Conservation (phyloP, 78 protist species). For the Dictyostelium purpureum region DNA sequence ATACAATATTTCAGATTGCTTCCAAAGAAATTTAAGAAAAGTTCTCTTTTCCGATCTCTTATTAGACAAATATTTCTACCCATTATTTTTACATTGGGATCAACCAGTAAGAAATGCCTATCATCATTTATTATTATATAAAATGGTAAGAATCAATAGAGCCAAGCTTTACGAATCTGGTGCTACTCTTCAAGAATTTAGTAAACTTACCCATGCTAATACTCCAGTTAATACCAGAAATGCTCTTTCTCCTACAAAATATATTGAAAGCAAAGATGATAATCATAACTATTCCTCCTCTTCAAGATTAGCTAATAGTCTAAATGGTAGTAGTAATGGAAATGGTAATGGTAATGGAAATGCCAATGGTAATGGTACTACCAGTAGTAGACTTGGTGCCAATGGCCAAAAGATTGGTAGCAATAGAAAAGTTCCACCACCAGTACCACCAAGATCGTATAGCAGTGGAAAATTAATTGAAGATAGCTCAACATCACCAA, state of each 20-base stretch:
- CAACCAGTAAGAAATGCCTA: conserved; percentile 75
- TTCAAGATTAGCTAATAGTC: neutral
- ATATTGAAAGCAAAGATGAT: conserved; percentile 21
- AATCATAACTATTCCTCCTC: conserved; percentile 31
- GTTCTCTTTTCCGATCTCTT: conserved; percentile 30
- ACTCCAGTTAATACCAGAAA: conserved; percentile 26
- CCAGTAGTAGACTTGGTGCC: neutral
- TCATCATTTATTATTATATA: conserved; percentile 59
- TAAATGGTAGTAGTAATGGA: neutral
- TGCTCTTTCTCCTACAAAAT: conserved; percentile 43
- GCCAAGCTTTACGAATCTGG: conserved; percentile 28
- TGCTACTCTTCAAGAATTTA: conserved; percentile 33
- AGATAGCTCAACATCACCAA: neutral
- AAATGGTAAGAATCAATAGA: conserved; percentile 80
- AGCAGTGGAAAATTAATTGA: neutral
- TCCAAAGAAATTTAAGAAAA: conserved; percentile 43
- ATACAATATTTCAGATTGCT: conserved; percentile 41
- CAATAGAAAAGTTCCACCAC: conserved; percentile 13
- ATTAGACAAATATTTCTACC: conserved; percentile 49
- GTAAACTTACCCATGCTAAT: conserved; percentile 52
- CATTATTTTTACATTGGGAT: conserved; percentile 74
- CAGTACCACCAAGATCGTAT: conserved; percentile 9
- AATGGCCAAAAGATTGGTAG: neutral
- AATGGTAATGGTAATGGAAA: neutral
- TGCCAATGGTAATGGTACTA: neutral